phyloP scores from a whole-genome alignment of 2,329 filamentous ascomycete species.

The Scedosporium minutisporum region DNA sequence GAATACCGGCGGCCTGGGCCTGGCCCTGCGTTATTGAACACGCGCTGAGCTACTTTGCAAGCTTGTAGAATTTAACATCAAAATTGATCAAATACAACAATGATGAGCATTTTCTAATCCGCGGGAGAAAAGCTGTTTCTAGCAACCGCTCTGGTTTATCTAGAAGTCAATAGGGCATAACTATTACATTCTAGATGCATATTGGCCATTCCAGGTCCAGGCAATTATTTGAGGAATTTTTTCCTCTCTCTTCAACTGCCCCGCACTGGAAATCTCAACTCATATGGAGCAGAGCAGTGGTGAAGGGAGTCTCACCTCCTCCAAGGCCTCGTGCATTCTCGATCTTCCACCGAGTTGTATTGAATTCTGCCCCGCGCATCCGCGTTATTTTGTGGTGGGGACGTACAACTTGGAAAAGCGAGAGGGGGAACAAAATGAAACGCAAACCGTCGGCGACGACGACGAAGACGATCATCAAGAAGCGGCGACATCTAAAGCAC shows the following conservation, averaged over 20 bases:
- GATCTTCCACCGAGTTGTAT: slow-evolving; percentile 68
- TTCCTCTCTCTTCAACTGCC: neutral
- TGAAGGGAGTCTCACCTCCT: slow-evolving; percentile 20
- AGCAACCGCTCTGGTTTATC: neutral
- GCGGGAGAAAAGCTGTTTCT: neutral
- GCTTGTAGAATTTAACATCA: too few species aligned
- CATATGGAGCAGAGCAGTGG: neutral
- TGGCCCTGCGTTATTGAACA: too few species aligned
- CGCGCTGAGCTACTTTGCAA: too few species aligned
- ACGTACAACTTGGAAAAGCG: slow-evolving; percentile 68
- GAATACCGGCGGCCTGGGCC: too few species aligned
- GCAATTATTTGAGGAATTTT: neutral
- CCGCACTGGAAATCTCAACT: neutral
- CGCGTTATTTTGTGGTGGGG: slow-evolving; percentile 65
- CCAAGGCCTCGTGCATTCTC: slow-evolving; percentile 41
- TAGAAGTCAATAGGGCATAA: too few species aligned
- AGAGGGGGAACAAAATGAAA: slow-evolving; percentile 9
- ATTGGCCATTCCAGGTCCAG: neutral
- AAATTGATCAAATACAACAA: neutral
- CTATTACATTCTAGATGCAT: too few species aligned
- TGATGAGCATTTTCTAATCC: neutral
- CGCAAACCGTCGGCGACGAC: slow-evolving; percentile 11
- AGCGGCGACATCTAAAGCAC: slow-evolving; percentile 20
- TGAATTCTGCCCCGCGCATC: slow-evolving; percentile 57
- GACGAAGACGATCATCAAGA: slow-evolving; percentile 14